Conservation (phyloP, 176 grass and related monocot genomes). For the Avena atlantica region DNA sequence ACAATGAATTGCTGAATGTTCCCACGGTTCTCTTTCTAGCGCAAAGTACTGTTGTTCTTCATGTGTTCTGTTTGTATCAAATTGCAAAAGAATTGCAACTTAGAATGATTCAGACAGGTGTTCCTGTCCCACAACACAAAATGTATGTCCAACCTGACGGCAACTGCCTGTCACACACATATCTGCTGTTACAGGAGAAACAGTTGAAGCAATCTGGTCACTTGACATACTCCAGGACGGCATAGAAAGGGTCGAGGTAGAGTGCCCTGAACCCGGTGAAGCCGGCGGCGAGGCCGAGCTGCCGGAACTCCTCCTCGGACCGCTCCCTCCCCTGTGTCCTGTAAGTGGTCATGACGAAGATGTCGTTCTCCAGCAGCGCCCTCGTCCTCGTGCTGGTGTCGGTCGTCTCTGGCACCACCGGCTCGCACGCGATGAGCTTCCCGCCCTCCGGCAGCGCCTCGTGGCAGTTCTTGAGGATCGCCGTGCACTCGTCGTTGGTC, state of each 20-base stretch:
- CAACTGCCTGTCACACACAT: not conserved
- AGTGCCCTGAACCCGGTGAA: slow-evolving; percentile 64
- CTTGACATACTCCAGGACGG: slow-evolving; percentile 71
- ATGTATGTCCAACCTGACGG: not conserved
- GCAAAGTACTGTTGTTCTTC: not conserved
- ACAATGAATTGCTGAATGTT: not conserved
- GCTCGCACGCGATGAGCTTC: slow-evolving; percentile 87
- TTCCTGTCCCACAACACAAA: not conserved
- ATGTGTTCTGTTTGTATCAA: not conserved
- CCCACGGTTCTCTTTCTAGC: not conserved
- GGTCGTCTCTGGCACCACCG: slow-evolving; percentile 70
- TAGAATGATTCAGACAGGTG: not conserved
- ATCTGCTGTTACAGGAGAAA: not conserved
- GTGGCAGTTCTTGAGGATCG: slow-evolving; percentile 79
- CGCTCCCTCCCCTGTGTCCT: slow-evolving; percentile 67
- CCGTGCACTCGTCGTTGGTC: slow-evolving; percentile 74
- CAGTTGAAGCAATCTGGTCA: not conserved
- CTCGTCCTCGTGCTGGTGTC: slow-evolving; percentile 69
- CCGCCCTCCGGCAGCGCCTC: slow-evolving; percentile 64
- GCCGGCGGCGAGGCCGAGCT: slow-evolving; percentile 53
- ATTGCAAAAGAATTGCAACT: not conserved
- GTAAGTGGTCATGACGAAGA: slow-evolving; percentile 95
- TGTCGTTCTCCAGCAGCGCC: slow-evolving; percentile 80
- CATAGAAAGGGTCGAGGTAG: slow-evolving; percentile 87
- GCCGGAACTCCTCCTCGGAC: slow-evolving; percentile 77